A percentile compares a stretch with the other conserved stretches of the same genome.
phyloP scores from a whole-genome alignment of 805 yeast genomes.

The Tetrapisispora pingtungensis region DNA sequence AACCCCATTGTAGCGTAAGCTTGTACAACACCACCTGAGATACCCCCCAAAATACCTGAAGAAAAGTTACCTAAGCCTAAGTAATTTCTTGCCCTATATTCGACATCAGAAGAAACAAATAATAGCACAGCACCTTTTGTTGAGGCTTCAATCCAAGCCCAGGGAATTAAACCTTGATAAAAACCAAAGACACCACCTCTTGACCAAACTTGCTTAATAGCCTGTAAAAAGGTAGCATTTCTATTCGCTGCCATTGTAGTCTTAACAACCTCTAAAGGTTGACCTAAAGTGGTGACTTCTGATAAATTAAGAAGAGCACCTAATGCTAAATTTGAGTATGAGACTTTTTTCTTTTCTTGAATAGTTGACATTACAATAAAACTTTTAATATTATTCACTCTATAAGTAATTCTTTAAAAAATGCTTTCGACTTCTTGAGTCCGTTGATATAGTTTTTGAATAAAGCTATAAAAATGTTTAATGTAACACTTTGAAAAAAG shows the following conservation, averaged over 20 bases:
- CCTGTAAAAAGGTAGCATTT: conserved; percentile 51
- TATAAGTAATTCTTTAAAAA: no score
- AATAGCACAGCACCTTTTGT: conserved; percentile 95
- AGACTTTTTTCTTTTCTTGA: conserved; percentile 67
- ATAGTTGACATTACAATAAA: neutral
- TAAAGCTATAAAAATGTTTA: no score
- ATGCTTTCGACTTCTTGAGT: no score
- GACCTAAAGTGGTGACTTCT: conserved; percentile 92
- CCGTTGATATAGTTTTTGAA: no score
- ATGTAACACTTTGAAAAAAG: no score
- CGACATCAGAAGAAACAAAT: conserved; percentile 88
- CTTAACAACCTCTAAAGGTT: conserved; percentile 90
- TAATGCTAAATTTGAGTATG: conserved; percentile 77
- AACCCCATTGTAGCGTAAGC: conserved; percentile 95
- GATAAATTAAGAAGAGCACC: conserved; percentile 91
- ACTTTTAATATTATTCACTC: neutral
- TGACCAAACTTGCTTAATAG: conserved; percentile 72
- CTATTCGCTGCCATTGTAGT: conserved; percentile 99
- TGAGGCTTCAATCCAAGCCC: conserved; percentile 99
- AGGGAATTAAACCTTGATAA: conserved; percentile 95
- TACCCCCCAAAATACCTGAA: conserved; percentile 93
- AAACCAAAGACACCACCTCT: conserved; percentile 90
- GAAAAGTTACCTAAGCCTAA: conserved; percentile 62
- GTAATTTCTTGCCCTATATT: conserved; percentile 51
- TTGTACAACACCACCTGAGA: conserved; percentile 92